Evolutionary conservation across 2,329 filamentous ascomycete genomes (phyloP).

Genomic region (Pestalotiopsis sp.): DNA sequence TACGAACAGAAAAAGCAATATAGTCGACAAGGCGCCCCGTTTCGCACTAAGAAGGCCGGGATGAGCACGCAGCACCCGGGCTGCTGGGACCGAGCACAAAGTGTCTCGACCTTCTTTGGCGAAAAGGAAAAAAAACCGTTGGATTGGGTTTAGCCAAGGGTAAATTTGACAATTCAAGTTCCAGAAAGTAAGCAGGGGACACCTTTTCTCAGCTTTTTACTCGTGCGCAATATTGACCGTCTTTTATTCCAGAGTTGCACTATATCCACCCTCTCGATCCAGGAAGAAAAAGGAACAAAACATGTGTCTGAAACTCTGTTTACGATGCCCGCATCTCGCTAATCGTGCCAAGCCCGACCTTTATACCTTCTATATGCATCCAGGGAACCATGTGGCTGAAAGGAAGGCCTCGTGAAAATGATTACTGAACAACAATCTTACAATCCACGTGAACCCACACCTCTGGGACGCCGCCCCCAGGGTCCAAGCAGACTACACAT

Average conservation of each 20-base stretch:
- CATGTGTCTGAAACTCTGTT: neutral
- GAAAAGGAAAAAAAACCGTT: neutral
- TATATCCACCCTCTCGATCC: neutral
- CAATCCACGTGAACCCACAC: neutral
- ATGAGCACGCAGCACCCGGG: neutral
- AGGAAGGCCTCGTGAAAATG: neutral
- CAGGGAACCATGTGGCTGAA: neutral
- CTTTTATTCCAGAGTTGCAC: neutral
- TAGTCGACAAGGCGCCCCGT: neutral
- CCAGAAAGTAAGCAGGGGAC: neutral
- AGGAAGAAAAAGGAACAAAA: neutral
- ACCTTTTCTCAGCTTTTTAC: neutral
- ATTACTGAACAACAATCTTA: conserved; percentile 3
- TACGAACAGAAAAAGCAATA: conserved; percentile 8
- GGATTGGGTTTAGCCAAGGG: neutral
- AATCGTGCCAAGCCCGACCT: conserved; percentile 1
- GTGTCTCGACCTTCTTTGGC: neutral
- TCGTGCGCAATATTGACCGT: neutral
- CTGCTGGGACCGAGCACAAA: neutral
- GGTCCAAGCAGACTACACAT: neutral
- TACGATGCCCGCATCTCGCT: neutral
- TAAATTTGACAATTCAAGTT: neutral
- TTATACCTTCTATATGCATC: neutral
- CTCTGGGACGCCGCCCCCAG: neutral
- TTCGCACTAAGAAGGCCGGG: neutral